These are phyloP conservation scores for Colletotrichum simmondsii DNA, from an alignment of 2,329 filamentous ascomycete genomes.

Conservation along the genomic window DNA sequence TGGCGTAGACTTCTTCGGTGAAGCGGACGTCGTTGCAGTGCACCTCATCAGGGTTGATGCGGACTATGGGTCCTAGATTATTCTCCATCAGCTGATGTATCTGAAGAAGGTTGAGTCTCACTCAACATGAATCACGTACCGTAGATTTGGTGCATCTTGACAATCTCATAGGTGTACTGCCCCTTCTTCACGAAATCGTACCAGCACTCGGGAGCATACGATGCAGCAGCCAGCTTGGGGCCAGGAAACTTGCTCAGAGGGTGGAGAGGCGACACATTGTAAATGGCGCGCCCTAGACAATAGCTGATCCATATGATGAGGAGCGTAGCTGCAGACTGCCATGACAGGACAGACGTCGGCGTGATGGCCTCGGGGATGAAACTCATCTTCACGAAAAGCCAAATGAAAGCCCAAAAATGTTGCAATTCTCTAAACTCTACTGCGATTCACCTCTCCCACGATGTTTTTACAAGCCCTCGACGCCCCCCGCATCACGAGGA, in stretches of 20 bases:
- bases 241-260: slow-evolving; percentile 38
- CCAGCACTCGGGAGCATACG: slow-evolving; percentile 37
- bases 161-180: slow-evolving; percentile 35
- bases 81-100: background rate
- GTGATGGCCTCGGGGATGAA: background rate
- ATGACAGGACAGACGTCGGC: background rate
- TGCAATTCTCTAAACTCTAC: too few relatives aligned
- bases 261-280: slow-evolving; percentile 48
- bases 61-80: slow-evolving; percentile 47
- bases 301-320: background rate
- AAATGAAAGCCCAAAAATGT: background rate
- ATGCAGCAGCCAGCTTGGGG: slow-evolving; percentile 36
- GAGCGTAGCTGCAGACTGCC: background rate
- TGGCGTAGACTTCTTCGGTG: slow-evolving; percentile 48
- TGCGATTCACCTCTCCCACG: too few relatives aligned
- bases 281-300: background rate
- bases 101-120: too few relatives aligned
- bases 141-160: slow-evolving; percentile 42
- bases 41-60: slow-evolving; percentile 51
- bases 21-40: slow-evolving; percentile 49
- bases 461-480: too few relatives aligned
- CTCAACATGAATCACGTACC: slow-evolving; percentile 30
- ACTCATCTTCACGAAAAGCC: background rate
- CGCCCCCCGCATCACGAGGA: background rate
- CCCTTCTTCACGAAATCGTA: slow-evolving; percentile 36